Conservation (phyloP, 176 grass and related monocot species). For the Oryza nivara region DNA sequence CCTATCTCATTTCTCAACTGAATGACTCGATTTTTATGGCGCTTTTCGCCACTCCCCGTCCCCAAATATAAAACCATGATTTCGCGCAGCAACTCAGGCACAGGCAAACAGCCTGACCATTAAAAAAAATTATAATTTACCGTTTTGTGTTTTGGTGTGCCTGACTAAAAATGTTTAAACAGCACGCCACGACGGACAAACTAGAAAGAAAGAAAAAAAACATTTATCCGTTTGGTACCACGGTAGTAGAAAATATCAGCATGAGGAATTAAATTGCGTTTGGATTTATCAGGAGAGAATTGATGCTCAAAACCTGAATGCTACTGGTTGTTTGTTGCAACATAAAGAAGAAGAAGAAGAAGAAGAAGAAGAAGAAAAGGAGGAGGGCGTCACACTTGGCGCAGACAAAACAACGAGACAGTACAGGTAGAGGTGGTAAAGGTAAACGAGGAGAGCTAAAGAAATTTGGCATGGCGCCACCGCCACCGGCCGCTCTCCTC, state of each 20-base stretch:
- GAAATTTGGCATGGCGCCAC: slow-evolving; percentile 30
- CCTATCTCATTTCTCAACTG: not conserved
- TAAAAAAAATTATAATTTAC: too few species aligned
- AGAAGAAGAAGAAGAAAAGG: not conserved
- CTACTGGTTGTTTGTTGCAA: not conserved
- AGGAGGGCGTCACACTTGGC: not conserved
- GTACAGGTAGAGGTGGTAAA: not conserved
- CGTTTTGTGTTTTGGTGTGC: too few species aligned
- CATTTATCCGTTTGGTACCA: not conserved
- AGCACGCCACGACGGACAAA: too few species aligned
- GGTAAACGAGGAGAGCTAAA: too few species aligned
- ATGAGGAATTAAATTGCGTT: not conserved
- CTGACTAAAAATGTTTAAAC: too few species aligned
- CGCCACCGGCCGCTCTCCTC: slow-evolving; percentile 19
- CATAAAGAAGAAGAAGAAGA: not conserved
- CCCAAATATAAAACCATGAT: too few species aligned
- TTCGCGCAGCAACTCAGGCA: too few species aligned
- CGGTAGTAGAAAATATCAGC: not conserved
- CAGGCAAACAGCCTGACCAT: too few species aligned
- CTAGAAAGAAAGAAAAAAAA: too few species aligned
- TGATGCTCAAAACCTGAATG: not conserved
- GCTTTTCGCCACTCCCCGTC: too few species aligned
- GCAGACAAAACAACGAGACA: not conserved
- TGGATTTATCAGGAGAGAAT: not conserved
- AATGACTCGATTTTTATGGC: not conserved